These are phyloP conservation scores for Aspergillus haitiensis DNA, from an alignment of 495 filamentous ascomycete genomes.

Conservation along the genomic window DNA sequence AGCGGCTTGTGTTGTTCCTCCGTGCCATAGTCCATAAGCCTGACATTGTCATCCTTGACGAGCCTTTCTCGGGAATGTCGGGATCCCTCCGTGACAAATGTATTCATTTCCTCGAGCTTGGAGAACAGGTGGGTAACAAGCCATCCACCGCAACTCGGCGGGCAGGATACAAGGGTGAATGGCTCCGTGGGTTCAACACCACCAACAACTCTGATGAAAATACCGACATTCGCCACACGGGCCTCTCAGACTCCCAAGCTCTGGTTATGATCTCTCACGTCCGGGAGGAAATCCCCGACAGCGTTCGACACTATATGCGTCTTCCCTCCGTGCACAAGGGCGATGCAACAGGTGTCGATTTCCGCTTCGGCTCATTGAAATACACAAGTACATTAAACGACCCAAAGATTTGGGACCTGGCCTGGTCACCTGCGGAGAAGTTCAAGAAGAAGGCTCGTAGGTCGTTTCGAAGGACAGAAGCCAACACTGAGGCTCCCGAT, in stretches of 20 bases:
- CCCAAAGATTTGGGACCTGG: constrained; percentile 30
- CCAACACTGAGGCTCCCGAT: not conserved
- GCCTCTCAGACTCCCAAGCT: constrained; percentile 66
- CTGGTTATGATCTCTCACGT: constrained; percentile 85
- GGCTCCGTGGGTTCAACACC: constrained; percentile 15
- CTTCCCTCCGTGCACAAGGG: constrained; percentile 58
- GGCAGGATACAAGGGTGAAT: constrained; percentile 9
- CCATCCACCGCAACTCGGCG: constrained; percentile 13
- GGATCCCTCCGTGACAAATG: constrained; percentile 80
- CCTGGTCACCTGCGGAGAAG: constrained; percentile 29
- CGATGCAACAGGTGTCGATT: constrained; percentile 38
- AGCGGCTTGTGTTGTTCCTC: constrained; percentile 82
- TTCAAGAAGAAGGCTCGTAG: constrained; percentile 20
- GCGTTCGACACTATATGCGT: constrained; percentile 76
- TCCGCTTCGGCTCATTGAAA: constrained; percentile 37
- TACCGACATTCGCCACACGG: constrained; percentile 20
- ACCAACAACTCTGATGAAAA: not conserved
- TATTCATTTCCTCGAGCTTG: constrained; percentile 68
- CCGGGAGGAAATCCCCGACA: constrained; percentile 83
- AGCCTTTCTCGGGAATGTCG: constrained; percentile 90
- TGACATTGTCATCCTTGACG: constrained; percentile 88
- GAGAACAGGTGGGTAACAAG: constrained; percentile 36
- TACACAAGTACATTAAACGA: constrained; percentile 21
- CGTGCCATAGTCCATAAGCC: constrained; percentile 79
- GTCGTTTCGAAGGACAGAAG: constrained; percentile 3